Evolutionary conservation across 1,139 yeast species (phyloP), one percentile per base, ranked within the genome.

Genomic region (Protomyces lactucae-debilis): DNA sequence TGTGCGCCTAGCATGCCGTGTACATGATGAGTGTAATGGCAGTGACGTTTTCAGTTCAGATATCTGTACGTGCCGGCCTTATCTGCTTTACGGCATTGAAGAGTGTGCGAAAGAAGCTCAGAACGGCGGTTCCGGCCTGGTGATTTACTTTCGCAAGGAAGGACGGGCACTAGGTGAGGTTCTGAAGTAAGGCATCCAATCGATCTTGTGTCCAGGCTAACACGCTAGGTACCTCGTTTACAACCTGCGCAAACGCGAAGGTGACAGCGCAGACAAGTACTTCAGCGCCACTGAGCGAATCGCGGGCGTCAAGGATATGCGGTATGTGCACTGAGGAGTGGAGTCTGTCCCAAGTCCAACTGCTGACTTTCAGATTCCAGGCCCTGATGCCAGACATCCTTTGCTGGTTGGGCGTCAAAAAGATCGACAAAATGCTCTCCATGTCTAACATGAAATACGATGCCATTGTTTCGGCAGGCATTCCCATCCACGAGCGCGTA

Each of bases 61-160:
- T 70, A 83, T 84, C 61, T 84, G 87, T 72, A 84, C 87, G 1
- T 84, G 87, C 72, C 80, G 87, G 70, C 86, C 87, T 65, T 84
- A 84, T 70, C 76, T 84, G 72, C 76, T 82, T 64, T 84, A 82
- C 73, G 87, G 87, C 66, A 81, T 84, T 63, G 80, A 81, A 64
- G 87, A 83, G 72, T 85, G 86, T 48, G 86, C 83, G 60, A 83
- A 82, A 70, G 83, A 83, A 72, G 87, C 87, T 1, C 87, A 84
- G 74, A 74, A 76, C 53, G 86, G 87, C 32, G 87, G 87, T 57
- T 76, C 78, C 60, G 87, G 87, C 59, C 79, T 81, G 52, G 85
- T 83, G 61, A 78, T 84, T 57, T 83, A 84, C 73, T 84, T 81
- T 75, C 81, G 86, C 73, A 84, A 84, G 70, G 87, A 84, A 71